Base-by-base conservation (phyloP, 2,329 filamentous ascomycete species). In the Myriangium duriaei region DNA sequence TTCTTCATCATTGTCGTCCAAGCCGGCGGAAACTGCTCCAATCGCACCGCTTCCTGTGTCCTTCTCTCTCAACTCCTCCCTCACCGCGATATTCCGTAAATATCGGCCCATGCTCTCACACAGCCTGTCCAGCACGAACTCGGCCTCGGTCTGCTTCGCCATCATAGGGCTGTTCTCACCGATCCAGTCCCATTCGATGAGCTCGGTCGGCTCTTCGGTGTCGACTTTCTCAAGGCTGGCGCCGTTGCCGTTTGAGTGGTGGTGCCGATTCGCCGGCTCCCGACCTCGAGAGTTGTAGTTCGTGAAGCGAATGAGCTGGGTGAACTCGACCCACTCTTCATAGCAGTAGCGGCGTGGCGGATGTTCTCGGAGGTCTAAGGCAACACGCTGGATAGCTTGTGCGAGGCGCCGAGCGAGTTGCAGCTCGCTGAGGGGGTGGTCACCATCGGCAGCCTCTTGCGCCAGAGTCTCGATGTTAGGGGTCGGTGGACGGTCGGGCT, bases 281-380 rank as follows among this genome's bases (percentile, higher is more conserved):
- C 36, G 36, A 14, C 36, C 28, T 4, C 29, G 36, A 39, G 33
- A 12, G 11, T 41, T 38, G n/a, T 30, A 38, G 15, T 39, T 33
- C 2, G 63, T 63, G 46, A 77, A 76, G 2, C 71, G 64, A 26
- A 93, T 81, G 19, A 94, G 67, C 14, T 74, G 72, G 5, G 87
- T 77, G 49, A 84, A 91, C 63, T 83, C 82, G 0, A 81, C 80
- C 87, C 86, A 93, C 53, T 93, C 80, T 47, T 86, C 76, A 45
- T 86, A 95, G 0, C 65, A 68, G 54, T 94, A 95, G 38, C 68
- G 70, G 39, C 76, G 76, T 0, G 69, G 65, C 2, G 72, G 68
- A 4, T 67, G 58, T 31, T 64, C 57, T 12, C 72, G 69, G 21
- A 81, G 62, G 51, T 91, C 74, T 33, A 71, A 63, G 1, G 75